phyloP scores from a whole-genome alignment of 108 stramenopile species.

The Epipyxis sp. region DNA sequence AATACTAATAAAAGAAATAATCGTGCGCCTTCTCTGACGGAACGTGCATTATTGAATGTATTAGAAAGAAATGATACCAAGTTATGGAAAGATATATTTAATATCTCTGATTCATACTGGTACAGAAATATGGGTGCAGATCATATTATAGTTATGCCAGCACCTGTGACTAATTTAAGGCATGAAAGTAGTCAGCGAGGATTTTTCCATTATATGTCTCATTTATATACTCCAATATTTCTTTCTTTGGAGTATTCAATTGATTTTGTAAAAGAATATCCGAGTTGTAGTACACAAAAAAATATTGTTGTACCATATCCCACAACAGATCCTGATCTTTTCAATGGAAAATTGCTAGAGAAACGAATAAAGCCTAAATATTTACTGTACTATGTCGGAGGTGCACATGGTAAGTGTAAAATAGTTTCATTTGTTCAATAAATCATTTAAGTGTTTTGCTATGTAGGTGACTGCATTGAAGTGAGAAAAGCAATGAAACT shows the following conservation, averaged over 20 bases:
- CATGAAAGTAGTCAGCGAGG: conserved; percentile 28
- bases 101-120: conserved; percentile 30
- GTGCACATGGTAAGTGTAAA: conserved; percentile 26
- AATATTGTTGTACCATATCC: conserved; percentile 40
- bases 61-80: conserved; percentile 18
- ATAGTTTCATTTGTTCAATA: too few species aligned
- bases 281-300: conserved; percentile 30
- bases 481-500: not conserved
- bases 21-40: not conserved
- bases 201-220: conserved; percentile 28
- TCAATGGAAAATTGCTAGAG: conserved; percentile 23
- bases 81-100: conserved; percentile 28
- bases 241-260: conserved; percentile 17
- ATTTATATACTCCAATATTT: conserved; percentile 20
- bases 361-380: not conserved
- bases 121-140: not conserved
- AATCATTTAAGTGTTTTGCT: too few species aligned
- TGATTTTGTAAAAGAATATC: conserved; percentile 32
- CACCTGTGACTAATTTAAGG: conserved; percentile 31
- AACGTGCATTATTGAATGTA: conserved; percentile 23
- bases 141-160: conserved; percentile 32
- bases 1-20: not conserved
- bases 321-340: conserved; percentile 1
- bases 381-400: conserved; percentile 27
- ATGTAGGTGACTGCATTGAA: conserved; percentile 17